phyloP scores from a whole-genome alignment of 2,329 filamentous ascomycete species.

The Pseudogymnoascus sp. region DNA sequence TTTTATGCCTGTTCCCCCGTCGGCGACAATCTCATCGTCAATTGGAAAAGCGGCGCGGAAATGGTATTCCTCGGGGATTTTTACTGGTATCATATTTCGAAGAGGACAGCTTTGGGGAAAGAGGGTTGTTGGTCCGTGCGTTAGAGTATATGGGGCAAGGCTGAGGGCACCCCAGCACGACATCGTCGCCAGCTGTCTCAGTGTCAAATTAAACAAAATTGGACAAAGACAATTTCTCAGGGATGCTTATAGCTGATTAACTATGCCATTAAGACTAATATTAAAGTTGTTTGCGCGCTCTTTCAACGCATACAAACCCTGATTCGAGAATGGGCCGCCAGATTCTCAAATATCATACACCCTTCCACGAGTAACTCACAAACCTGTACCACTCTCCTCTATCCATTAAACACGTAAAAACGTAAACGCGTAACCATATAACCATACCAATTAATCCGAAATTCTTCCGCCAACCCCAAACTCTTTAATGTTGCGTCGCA shows the following conservation, averaged over 20 bases:
- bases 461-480: background rate
- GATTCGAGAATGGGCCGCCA: background rate
- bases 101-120: conserved; percentile 15
- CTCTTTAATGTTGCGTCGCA: background rate
- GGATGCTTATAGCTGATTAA: background rate
- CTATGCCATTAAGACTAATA: background rate
- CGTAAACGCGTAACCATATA: background rate
- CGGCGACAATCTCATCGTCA: background rate
- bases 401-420: conserved; percentile 4
- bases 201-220: background rate
- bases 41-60: conserved; percentile 5
- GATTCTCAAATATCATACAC: background rate
- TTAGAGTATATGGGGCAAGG: background rate
- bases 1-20: background rate
- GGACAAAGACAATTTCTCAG: background rate
- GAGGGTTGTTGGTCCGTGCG: conserved; percentile 11
- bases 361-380: background rate
- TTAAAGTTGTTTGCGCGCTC: background rate
- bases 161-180: background rate
- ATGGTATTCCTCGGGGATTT: conserved; percentile 2
- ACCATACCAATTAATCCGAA: background rate
- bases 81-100: conserved; percentile 7
- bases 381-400: background rate
- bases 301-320: background rate
- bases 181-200: background rate